Base-by-base conservation (phyloP, 2,329 filamentous ascomycete genomes). In the Talaromyces sp. region DNA sequence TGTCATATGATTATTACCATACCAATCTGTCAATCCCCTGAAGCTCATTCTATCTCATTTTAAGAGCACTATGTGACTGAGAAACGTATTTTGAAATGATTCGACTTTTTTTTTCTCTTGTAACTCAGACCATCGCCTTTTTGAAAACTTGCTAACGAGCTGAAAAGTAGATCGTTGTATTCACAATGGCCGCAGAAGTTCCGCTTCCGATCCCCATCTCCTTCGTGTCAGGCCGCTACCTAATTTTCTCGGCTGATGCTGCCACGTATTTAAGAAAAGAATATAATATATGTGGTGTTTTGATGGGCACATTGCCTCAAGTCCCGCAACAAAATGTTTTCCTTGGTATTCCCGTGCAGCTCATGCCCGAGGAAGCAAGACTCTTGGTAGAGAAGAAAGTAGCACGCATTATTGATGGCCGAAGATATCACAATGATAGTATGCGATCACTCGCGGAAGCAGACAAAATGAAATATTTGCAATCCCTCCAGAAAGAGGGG, bases 281-380 rank as follows among this genome's bases (percentile, higher is more conserved):
- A 71, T 86, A 97, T 80, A 88, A 92, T 75, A 92, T 97, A 72
- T 93, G 90, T 73, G 93, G 93, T 68, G 90, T 95, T 37, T 84
- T 97, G 63, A 88, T 91, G 66, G 95, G 95, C 65, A 93, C 91
- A 8, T 87, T 97, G 35, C 94, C 95, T 1, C 93, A 98, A 78
- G 89, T 92, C 65, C 93, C 93, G 6, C 94, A 96, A 71, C 95
- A 99, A 79, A 98, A 97, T 79, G 86, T 97, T 65, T 98, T 98
- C 75, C 85, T 94, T 65, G 92, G 93, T 54, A 81, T 98, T 59
- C 95, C 95, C 2, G 81, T 98, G 31, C 90, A 97, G 81, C 83
- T 99, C 52, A 91, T 95, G 82, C 89, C 92, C 1, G 95, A 98
- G 79, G 95, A 99, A 81, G 93, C 90, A 3, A 85, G 88, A 68